Base-by-base conservation (phyloP, 371 early-diverging fungal genomes). In the Mucor racemosus region DNA sequence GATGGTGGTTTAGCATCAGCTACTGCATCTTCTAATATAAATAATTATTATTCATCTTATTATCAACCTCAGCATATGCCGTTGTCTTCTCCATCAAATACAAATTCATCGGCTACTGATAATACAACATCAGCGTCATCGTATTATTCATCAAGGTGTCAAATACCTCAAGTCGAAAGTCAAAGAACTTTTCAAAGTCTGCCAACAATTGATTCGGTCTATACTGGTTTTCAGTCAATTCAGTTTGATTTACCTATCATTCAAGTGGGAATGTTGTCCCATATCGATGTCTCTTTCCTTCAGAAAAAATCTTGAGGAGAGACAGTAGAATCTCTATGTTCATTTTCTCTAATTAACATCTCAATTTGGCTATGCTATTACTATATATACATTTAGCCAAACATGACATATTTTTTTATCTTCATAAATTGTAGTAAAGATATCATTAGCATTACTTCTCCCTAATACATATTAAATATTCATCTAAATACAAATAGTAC, bases 211-310 rank as follows among this genome's bases (percentile, higher is more conserved):
- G 68, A 67, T 10, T 68, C 68, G 1, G 35, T 59, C n/a, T 58
- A 34, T 53, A 21, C 42, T 7, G 21, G 42, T 56, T 42, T 34
- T 35, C 58, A 63, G 39, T 59, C 59, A 7, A 42, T 63, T 53
- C 59, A 58, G 39, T 59, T 62, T 62, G 64, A 63, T 53, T 59
- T 68, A 38, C 68, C 68, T 36, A 59, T 63, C 19, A 68, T 68
- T 58, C 58, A 64, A 35, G 19, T 68, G 59, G 68, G 68, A 50
- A 50, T 40, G 31, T 44, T 65, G 7, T 65, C 65, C 65, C 65
- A 58, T n/a, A 65, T 65, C 41, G 65, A 65, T 58, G 44, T 31
- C 46, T 65, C 65, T 65, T 65, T 65, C 48, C 65, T 65, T 38
- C 26, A 58, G 7, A 63, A 39, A 15, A 54, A 36, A 40, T 39